phyloP scores from a whole-genome alignment of 305 asterid genomes.

The Plantago coronopus region DNA sequence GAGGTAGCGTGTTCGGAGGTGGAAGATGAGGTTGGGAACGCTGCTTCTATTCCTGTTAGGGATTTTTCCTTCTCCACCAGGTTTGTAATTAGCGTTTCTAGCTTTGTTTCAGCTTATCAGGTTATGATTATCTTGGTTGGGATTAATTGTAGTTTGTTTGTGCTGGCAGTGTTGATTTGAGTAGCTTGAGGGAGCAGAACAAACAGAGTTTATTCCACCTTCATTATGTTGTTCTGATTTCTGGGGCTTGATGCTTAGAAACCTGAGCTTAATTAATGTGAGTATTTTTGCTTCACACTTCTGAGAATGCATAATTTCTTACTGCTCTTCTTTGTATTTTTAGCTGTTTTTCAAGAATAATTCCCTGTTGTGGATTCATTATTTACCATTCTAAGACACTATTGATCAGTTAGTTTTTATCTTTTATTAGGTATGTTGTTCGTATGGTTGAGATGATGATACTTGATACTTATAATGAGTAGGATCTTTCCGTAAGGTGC shows the following conservation, averaged over 20 bases:
- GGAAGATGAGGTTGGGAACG: slow-evolving; percentile 30
- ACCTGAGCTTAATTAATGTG: slow-evolving; percentile 52
- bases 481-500: no score
- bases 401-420: no score
- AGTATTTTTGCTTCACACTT: slow-evolving; percentile 17
- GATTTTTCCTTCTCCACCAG: slow-evolving; percentile 88
- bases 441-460: no score
- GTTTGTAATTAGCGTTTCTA: slow-evolving; percentile 29
- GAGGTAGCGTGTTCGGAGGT: slow-evolving; percentile 35
- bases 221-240: slow-evolving; percentile 82
- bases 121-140: not conserved
- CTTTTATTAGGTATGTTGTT: no score
- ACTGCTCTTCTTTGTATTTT: no score
- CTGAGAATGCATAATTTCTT: no score
- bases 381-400: no score
- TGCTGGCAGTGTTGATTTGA: slow-evolving; percentile 84
- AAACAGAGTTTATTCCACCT: slow-evolving; percentile 66
- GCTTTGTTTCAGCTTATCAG: not conserved
- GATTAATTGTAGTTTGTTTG: slow-evolving; percentile 18
- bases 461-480: no score
- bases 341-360: no score
- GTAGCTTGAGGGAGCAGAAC: slow-evolving; percentile 76
- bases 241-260: slow-evolving; percentile 58
- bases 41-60: slow-evolving; percentile 58
- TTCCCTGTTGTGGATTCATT: no score